phyloP scores from a whole-genome alignment of 768 basidiomycete genomes.

The Mycena indigotica region DNA sequence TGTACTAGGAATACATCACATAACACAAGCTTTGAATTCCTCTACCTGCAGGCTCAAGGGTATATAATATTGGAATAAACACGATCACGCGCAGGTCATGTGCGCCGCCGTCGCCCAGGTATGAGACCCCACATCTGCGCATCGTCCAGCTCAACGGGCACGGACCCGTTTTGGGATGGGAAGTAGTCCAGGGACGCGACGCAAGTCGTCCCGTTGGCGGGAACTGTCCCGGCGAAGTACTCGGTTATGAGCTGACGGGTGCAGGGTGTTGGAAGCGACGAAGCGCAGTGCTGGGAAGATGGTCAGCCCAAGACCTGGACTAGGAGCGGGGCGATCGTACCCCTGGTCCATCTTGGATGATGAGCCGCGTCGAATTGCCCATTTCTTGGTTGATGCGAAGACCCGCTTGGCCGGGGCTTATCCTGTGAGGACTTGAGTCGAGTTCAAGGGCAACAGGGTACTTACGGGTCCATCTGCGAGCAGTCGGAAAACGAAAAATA shows the following conservation, averaged over 20 bases:
- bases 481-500: not conserved
- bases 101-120: no score
- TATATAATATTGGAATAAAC: no score
- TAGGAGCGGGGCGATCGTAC: constrained; percentile 3
- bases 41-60: no score
- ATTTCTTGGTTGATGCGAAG: constrained; percentile 25
- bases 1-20: no score
- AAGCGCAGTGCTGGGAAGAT: not conserved
- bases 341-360: constrained; percentile 28
- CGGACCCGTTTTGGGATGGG: no score
- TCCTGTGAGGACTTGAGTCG: no score
- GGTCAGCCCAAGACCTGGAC: not conserved
- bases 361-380: constrained; percentile 24
- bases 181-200: not conserved
- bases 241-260: not conserved
- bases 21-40: no score
- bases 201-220: not conserved
- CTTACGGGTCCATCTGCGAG: not conserved
- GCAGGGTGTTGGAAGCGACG: constrained; percentile 1
- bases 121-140: no score
- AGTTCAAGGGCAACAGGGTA: not conserved
- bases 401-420: constrained; percentile 27
- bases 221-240: not conserved
- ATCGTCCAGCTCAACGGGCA: no score
- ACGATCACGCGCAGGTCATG: no score